Evolutionary conservation across 2,329 filamentous ascomycete species (phyloP).

Genomic region (Colletotrichum lindemuthianum): DNA sequence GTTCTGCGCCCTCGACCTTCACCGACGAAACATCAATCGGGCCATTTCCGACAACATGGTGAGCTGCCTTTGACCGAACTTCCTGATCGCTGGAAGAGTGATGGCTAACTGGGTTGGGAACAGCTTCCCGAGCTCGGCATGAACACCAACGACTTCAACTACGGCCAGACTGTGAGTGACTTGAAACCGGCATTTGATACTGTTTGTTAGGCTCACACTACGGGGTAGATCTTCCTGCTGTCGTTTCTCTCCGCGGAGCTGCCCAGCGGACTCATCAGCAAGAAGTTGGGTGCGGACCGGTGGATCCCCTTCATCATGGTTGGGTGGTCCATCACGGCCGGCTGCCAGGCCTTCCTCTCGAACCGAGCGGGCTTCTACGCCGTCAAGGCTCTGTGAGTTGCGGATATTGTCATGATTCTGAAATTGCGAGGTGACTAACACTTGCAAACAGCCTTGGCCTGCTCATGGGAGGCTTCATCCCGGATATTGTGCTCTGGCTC

Average conservation of each 20-base stretch:
- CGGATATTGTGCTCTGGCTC: constrained; percentile 47
- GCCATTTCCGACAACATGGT: constrained; percentile 53
- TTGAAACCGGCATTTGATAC: neutral
- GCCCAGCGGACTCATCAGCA: constrained; percentile 60
- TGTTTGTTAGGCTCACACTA: constrained; percentile 22
- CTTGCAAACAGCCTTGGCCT: constrained; percentile 47
- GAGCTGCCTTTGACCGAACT: constrained; percentile 10
- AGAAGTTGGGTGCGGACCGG: constrained; percentile 59
- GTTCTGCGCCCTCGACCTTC: constrained; percentile 58
- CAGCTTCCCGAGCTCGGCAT: constrained; percentile 51
- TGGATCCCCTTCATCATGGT: constrained; percentile 56
- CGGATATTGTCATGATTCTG: too few species aligned
- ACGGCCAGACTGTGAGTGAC: constrained; percentile 49
- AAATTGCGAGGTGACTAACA: too few species aligned
- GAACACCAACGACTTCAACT: constrained; percentile 58
- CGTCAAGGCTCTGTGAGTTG: constrained; percentile 47
- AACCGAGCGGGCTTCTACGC: constrained; percentile 52
- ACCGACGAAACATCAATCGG: constrained; percentile 58
- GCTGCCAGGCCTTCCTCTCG: constrained; percentile 50
- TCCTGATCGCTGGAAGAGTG: neutral
- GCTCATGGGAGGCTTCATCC: constrained; percentile 62
- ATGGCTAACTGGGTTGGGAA: neutral
- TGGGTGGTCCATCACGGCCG: constrained; percentile 52
- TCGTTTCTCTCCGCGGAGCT: constrained; percentile 59
- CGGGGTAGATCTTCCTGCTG: constrained; percentile 51